phyloP scores from a whole-genome alignment of 2,329 filamentous ascomycete genomes.

The Fusarium nurragi region DNA sequence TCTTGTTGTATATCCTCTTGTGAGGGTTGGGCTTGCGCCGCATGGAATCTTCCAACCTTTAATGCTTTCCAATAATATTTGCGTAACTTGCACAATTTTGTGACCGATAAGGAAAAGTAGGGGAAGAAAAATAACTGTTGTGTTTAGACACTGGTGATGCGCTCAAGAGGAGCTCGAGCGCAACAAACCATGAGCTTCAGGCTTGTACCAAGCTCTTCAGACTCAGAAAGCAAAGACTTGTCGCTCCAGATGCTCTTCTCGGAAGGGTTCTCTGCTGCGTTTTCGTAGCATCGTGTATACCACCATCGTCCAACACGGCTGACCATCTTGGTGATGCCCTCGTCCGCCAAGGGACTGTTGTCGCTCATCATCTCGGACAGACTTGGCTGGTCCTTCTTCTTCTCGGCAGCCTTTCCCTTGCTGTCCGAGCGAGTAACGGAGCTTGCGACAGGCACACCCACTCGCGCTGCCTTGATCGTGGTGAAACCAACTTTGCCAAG shows the following conservation, averaged over 20 bases:
- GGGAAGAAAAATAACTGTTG: constrained; percentile 20
- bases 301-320: constrained; percentile 94
- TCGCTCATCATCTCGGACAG: constrained; percentile 79
- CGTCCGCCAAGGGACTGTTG: constrained; percentile 75
- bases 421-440: constrained; percentile 51
- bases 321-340: constrained; percentile 91
- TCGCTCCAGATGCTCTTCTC: constrained; percentile 80
- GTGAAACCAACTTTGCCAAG: constrained; percentile 76
- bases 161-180: constrained; percentile 77
- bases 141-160: constrained; percentile 59
- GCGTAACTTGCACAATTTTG: constrained; percentile 12
- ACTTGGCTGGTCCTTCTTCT: constrained; percentile 59
- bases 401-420: constrained; percentile 25
- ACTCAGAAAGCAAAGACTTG: constrained; percentile 79
- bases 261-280: constrained; percentile 59
- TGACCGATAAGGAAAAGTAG: constrained; percentile 26
- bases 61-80: constrained; percentile 36
- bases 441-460: constrained; percentile 78
- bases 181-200: constrained; percentile 93
- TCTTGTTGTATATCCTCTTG: constrained; percentile 23
- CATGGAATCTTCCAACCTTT: constrained; percentile 40
- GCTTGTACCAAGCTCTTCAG: constrained; percentile 84
- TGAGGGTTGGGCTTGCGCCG: constrained; percentile 40
- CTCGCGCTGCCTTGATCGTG: constrained; percentile 77
- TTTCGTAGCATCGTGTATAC: constrained; percentile 94